Percentiles rank a stretch among this genome's conserved stretches.
Evolutionary conservation across 306 rosid genomes (phyloP).

Genomic region (Acacia crassicarpa): DNA sequence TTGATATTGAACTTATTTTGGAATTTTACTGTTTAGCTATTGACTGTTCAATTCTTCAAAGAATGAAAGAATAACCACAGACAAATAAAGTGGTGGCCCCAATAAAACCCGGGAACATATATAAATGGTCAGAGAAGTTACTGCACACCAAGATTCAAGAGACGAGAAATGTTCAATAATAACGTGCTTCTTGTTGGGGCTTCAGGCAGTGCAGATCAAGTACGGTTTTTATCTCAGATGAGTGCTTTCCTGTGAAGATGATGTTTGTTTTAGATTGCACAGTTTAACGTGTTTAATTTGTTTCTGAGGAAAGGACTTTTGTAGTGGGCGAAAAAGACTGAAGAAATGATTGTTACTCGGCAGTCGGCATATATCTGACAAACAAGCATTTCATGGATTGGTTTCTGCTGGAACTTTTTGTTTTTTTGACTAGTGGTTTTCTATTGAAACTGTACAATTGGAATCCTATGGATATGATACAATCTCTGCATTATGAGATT

Average conservation of each 20-base stretch:
- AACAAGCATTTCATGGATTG: neutral
- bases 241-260: neutral
- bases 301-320: neutral
- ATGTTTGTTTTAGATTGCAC: neutral
- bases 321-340: neutral
- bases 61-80: neutral
- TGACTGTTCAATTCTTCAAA: neutral
- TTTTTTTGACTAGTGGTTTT: neutral
- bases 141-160: neutral
- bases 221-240: neutral
- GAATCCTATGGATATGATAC: neutral
- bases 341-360: neutral
- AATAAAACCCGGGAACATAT: neutral
- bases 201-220: neutral
- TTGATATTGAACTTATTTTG: neutral
- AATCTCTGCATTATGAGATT: neutral
- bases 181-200: neutral
- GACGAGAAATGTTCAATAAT: neutral
- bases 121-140: neutral
- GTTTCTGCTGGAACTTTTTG: neutral
- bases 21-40: neutral
- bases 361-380: neutral
- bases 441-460: neutral
- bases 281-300: too few relatives aligned
- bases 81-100: neutral